phyloP scores from a whole-genome alignment of 1,139 yeast genomes.

The Candida sp. region DNA sequence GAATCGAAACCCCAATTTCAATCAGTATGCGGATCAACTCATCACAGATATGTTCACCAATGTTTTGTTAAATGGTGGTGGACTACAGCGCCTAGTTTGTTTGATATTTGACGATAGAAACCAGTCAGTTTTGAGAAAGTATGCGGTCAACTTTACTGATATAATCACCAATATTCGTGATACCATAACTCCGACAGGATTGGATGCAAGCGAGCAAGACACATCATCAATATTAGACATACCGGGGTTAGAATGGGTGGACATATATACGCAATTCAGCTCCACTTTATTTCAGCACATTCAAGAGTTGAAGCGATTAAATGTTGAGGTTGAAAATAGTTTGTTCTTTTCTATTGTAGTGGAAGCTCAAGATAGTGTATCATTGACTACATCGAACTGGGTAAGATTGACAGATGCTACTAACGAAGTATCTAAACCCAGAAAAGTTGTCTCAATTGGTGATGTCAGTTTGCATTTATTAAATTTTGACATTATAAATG shows the following conservation, averaged over 20 bases:
- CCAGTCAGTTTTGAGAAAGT: slow-evolving; percentile 16
- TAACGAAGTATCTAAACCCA: slow-evolving; percentile 4
- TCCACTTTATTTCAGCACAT: slow-evolving; percentile 28
- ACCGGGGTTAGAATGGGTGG: slow-evolving; percentile 30
- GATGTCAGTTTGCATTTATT: slow-evolving; percentile 33
- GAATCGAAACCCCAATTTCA: slow-evolving; percentile 43
- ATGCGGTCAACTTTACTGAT: slow-evolving; percentile 27
- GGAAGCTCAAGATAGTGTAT: slow-evolving; percentile 22
- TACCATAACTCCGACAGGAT: slow-evolving; percentile 5
- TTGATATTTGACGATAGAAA: slow-evolving; percentile 20
- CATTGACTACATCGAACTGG: slow-evolving; percentile 20
- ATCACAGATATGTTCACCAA: slow-evolving; percentile 11
- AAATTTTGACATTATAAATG: slow-evolving; percentile 31
- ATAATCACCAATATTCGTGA: slow-evolving; percentile 11
- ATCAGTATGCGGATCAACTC: slow-evolving; percentile 30
- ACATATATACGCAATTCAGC: slow-evolving; percentile 29
- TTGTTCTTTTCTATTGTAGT: slow-evolving; percentile 28
- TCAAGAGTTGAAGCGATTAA: slow-evolving; percentile 18
- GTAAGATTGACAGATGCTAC: slow-evolving; percentile 13
- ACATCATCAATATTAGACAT: slow-evolving; percentile 14
- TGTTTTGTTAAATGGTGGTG: slow-evolving; percentile 8
- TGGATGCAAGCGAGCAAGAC: slow-evolving; percentile 5
- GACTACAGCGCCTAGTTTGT: slow-evolving; percentile 8
- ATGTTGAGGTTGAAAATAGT: slow-evolving; percentile 6
- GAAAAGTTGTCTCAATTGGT: slow-evolving; percentile 23